Base-by-base conservation (phyloP, 2,329 filamentous ascomycete genomes). In the Talaromyces sp. region DNA sequence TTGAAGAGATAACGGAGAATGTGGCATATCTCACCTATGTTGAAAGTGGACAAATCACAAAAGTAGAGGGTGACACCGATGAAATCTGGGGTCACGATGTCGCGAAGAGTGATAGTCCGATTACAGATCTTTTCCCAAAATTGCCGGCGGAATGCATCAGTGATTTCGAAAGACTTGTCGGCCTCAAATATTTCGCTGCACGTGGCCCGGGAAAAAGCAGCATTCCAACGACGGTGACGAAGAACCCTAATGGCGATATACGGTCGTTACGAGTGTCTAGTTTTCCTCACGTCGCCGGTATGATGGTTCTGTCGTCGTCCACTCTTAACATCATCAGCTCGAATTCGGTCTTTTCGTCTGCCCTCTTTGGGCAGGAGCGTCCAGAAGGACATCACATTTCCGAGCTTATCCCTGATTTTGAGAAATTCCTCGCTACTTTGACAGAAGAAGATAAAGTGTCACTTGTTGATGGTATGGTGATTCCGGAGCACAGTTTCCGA, bases 1-100 rank as follows among this genome's bases (percentile, higher is more conserved):
- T 99, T 2, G 94, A 99, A 72, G 94, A 99, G 74, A 97, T 99
- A 61, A 90, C 93, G 57, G 94, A 99, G 74, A 92, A 99, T 70
- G 87, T 94, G 39, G 91, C 89, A 3, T 83, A 85, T 61, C 75
- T 99, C 43, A 81, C 80, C 10, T 81, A 96, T 19, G 89, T 95
- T 68, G 87, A 91, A 58, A 86, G 90, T 28, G 91, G 91, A 41
- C 81, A 82, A 43, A 83, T 97, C 17, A 81, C 84, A 28, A 84
- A 82, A 53, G 81, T 89, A 37, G 81, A 81, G 2, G 93, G 93
- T n/a, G 83, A 88, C n/a, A 83, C 84, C n/a, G 84, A 86, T 58
- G 83, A 87, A 21, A 95, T 97, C 53, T 99, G 93, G 88, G 92
- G 91, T 19, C 82, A 86, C 59, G 85, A 88, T 51, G 76, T 83